Evolutionary conservation across 306 rosid genomes (phyloP).

Genomic region (Lupinus albus): DNA sequence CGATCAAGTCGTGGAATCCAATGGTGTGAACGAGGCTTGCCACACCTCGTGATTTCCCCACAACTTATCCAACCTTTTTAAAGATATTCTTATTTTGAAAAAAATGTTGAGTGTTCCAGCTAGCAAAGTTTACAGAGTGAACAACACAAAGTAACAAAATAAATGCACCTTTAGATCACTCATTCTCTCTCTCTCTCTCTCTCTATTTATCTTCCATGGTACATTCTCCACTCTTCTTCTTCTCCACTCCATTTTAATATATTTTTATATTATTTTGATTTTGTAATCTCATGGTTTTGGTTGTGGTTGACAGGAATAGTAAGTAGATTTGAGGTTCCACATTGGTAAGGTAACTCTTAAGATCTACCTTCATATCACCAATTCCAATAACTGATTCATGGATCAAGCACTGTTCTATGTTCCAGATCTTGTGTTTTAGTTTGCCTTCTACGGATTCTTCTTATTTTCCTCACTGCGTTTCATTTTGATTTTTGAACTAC

Average conservation of each 20-base stretch:
- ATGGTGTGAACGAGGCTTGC: neutral
- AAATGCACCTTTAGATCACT: conserved; percentile 57
- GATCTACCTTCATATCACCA: conserved; percentile 56
- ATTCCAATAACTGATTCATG: conserved; percentile 36
- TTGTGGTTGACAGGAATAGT: conserved; percentile 59
- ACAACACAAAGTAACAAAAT: conserved; percentile 36
- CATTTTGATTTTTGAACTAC: conserved; percentile 18
- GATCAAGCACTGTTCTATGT: conserved; percentile 25
- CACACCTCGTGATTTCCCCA: neutral
- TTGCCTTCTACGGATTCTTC: conserved; percentile 38
- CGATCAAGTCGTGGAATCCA: neutral
- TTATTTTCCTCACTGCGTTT: neutral
- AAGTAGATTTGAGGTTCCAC: conserved; percentile 58
- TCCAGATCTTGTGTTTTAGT: conserved; percentile 48
- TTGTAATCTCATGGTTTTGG: conserved; percentile 43
- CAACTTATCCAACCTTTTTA: conserved; percentile 45
- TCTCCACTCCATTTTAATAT: conserved; percentile 13
- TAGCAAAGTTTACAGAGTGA: conserved; percentile 37
- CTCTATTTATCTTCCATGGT: conserved; percentile 52
- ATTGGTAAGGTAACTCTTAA: conserved; percentile 60
- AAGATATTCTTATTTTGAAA: neutral
- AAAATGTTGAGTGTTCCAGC: conserved; percentile 39
- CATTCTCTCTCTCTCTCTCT: neutral
- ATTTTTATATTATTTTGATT: conserved; percentile 27
- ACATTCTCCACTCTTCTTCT: conserved; percentile 33